A percentile compares a stretch with the other conserved stretches of the same genome.
Conservation (phyloP, 2,329 filamentous ascomycete species). For the Fusarium sp. region DNA sequence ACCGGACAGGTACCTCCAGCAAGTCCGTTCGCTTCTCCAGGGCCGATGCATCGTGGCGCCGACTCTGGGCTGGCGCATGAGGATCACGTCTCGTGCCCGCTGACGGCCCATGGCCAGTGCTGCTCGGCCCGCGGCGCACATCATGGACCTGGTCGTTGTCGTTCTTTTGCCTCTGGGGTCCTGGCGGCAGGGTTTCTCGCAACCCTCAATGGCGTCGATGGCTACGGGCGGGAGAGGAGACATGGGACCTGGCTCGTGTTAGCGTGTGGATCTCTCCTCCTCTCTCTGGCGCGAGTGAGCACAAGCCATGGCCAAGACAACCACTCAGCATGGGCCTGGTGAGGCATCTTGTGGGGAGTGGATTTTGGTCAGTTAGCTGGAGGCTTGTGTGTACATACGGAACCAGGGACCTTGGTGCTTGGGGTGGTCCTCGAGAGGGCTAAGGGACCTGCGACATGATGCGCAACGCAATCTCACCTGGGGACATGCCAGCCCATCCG, state of each 20-base stretch:
- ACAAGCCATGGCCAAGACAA: slow-evolving; percentile 29
- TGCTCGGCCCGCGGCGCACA: slow-evolving; percentile 42
- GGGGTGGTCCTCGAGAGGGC: not conserved
- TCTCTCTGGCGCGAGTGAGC: slow-evolving; percentile 36
- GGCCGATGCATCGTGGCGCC: slow-evolving; percentile 38
- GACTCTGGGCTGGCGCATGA: slow-evolving; percentile 42
- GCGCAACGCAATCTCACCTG: slow-evolving; percentile 22
- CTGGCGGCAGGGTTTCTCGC: slow-evolving; percentile 32
- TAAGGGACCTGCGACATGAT: slow-evolving; percentile 23
- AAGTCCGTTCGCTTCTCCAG: slow-evolving; percentile 30
- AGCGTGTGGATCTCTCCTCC: slow-evolving; percentile 37
- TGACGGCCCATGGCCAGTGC: slow-evolving; percentile 35
- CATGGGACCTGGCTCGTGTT: slow-evolving; percentile 44
- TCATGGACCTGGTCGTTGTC: slow-evolving; percentile 36
- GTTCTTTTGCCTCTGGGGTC: slow-evolving; percentile 40
- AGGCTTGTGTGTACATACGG: slow-evolving; percentile 18
- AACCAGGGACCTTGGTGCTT: slow-evolving; percentile 17
- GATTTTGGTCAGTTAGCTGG: slow-evolving; percentile 20
- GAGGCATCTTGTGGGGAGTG: slow-evolving; percentile 37
- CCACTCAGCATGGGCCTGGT: slow-evolving; percentile 33
- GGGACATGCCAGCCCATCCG: slow-evolving; percentile 22
- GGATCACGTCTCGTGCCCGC: slow-evolving; percentile 41
- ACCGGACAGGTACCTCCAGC: slow-evolving; percentile 11
- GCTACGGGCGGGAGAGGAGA: slow-evolving; percentile 44
- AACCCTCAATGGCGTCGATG: slow-evolving; percentile 43